phyloP scores from a whole-genome alignment of 768 basidiomycete genomes.

The Neoboletus subvelutipes region DNA sequence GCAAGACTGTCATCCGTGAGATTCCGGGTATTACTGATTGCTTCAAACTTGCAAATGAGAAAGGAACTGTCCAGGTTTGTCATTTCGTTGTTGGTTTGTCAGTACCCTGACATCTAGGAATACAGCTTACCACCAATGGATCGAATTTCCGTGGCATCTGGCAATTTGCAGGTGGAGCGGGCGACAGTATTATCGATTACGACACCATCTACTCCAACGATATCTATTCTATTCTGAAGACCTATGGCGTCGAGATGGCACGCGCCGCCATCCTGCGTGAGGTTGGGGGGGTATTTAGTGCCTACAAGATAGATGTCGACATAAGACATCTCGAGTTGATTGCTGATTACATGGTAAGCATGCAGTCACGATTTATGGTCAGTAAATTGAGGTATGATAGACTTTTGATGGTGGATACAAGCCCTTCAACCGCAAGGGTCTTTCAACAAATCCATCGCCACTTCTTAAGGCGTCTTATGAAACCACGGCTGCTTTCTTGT shows the following conservation, averaged over 20 bases:
- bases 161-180: conserved; percentile 58
- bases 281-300: conserved; percentile 88
- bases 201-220: conserved; percentile 91
- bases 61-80: conserved; percentile 49
- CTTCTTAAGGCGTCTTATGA: conserved; percentile 97
- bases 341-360: conserved; percentile 96
- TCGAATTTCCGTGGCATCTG: conserved; percentile 92
- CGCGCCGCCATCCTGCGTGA: conserved; percentile 88
- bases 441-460: conserved; percentile 91
- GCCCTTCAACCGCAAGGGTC: conserved; percentile 96
- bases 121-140: conserved; percentile 83
- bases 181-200: conserved; percentile 66
- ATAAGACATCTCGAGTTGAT: conserved; percentile 92
- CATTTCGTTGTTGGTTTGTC: neutral
- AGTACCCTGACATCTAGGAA: neutral
- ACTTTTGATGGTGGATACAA: conserved; percentile 98
- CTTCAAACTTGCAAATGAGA: conserved; percentile 59
- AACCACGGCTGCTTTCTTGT: conserved; percentile 90
- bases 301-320: conserved; percentile 95
- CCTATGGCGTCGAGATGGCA: conserved; percentile 97
- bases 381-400: conserved; percentile 40
- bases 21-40: conserved; percentile 87
- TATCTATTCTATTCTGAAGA: conserved; percentile 84
- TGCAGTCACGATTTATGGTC: neutral
- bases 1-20: conserved; percentile 82